phyloP scores from a whole-genome alignment of 2,329 filamentous ascomycete species.

The Trichoderma cornu-damae region DNA sequence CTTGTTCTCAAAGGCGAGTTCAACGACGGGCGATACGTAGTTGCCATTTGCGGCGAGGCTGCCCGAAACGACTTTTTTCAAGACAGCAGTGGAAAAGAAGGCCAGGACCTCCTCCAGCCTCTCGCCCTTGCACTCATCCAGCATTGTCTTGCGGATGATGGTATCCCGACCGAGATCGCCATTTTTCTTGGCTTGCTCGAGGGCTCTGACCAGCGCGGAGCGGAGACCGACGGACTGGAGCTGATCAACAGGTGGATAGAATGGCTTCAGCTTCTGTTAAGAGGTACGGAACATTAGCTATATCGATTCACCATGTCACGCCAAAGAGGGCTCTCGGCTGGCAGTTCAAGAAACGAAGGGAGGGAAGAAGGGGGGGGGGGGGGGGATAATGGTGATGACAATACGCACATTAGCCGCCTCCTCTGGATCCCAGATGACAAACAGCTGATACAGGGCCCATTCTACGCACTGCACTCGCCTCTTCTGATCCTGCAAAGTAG shows the following conservation, averaged over 20 bases:
- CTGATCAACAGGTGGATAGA: constrained; percentile 86
- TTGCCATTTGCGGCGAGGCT: constrained; percentile 35
- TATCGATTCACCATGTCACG: constrained; percentile 1
- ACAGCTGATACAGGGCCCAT: constrained; percentile 87
- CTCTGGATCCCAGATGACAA: constrained; percentile 73
- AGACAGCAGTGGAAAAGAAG: constrained; percentile 74
- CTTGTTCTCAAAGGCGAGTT: constrained; percentile 54
- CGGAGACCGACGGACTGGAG: constrained; percentile 88
- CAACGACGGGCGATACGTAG: constrained; percentile 47
- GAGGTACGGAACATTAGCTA: constrained; percentile 13
- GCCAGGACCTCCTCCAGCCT: constrained; percentile 82
- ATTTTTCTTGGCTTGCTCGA: constrained; percentile 84
- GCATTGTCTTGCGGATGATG: constrained; percentile 84
- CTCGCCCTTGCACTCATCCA: constrained; percentile 93
- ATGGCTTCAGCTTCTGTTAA: constrained; percentile 73
- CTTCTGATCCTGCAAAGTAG: constrained; percentile 69
- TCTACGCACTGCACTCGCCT: constrained; percentile 77
- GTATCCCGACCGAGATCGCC: constrained; percentile 74
- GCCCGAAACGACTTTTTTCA: constrained; percentile 61
- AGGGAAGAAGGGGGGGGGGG: too few relatives aligned
- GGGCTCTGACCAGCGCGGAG: constrained; percentile 70
- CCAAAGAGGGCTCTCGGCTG: neutral
- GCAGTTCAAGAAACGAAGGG: neutral
- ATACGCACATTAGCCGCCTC: constrained; percentile 63
- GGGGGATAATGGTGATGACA: too few relatives aligned